Evolutionary conservation across 2,329 filamentous ascomycete species (phyloP).

Genomic region (Periconia sp.): DNA sequence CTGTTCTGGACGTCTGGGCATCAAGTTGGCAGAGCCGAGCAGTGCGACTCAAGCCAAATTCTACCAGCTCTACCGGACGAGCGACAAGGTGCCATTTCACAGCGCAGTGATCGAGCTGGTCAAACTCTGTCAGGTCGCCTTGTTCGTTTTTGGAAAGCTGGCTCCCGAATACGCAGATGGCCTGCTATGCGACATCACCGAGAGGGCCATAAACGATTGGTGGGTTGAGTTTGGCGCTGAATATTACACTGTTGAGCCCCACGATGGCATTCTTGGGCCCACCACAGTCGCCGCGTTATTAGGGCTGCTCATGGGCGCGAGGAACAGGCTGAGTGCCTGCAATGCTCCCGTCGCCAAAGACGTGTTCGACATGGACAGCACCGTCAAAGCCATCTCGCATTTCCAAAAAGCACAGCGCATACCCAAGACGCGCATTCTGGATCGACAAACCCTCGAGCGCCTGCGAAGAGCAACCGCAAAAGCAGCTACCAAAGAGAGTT

Average conservation of each 20-base stretch:
- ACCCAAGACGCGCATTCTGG: slow-evolving; percentile 73
- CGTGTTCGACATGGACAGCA: slow-evolving; percentile 80
- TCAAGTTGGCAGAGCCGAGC: slow-evolving; percentile 77
- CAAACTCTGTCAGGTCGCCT: slow-evolving; percentile 84
- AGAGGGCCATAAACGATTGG: slow-evolving; percentile 89
- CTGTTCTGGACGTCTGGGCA: slow-evolving; percentile 84
- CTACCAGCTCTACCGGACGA: slow-evolving; percentile 83
- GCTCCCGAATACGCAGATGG: slow-evolving; percentile 90
- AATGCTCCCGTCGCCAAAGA: slow-evolving; percentile 87
- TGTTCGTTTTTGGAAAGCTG: slow-evolving; percentile 85
- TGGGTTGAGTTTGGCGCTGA: slow-evolving; percentile 93
- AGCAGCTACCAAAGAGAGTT: slow-evolving; percentile 83
- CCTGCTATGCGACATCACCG: slow-evolving; percentile 88
- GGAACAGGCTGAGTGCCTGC: slow-evolving; percentile 83
- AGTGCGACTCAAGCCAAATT: slow-evolving; percentile 88
- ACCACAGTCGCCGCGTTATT: slow-evolving; percentile 87
- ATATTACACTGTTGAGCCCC: slow-evolving; percentile 88
- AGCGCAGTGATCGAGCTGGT: slow-evolving; percentile 84
- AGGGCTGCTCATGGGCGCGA: slow-evolving; percentile 84
- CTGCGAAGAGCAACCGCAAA: slow-evolving; percentile 86
- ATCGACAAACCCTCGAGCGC: slow-evolving; percentile 78
- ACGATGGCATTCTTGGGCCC: slow-evolving; percentile 88
- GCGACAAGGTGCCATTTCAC: slow-evolving; percentile 76
- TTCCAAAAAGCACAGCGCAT: slow-evolving; percentile 91
- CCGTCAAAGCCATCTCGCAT: slow-evolving; percentile 79